Evolutionary conservation across 495 filamentous ascomycete genomes (phyloP).

Genomic region (Annulohypoxylon maeteangense): DNA sequence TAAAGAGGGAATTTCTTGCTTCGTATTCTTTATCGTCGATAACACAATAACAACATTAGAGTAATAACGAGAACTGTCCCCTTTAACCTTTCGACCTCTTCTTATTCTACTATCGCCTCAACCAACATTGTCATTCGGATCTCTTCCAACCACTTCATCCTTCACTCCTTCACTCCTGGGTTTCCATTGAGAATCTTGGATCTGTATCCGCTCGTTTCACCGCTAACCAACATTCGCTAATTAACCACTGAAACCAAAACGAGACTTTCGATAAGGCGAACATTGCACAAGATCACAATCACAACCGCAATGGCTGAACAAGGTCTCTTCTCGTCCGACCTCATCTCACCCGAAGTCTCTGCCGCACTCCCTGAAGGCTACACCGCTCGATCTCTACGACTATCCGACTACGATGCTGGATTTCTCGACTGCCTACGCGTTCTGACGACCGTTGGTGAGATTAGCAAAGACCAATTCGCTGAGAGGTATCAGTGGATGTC

Average conservation of each 20-base stretch:
- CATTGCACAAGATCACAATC: background rate
- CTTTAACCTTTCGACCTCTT: background rate
- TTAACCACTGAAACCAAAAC: slow-evolving; percentile 1
- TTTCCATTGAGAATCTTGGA: background rate
- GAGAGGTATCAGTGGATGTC: slow-evolving; percentile 87
- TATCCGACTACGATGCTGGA: slow-evolving; percentile 77
- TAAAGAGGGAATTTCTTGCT: slow-evolving; percentile 27
- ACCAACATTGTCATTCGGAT: background rate
- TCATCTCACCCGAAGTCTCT: slow-evolving; percentile 81
- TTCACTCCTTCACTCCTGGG: background rate
- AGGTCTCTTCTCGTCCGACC: slow-evolving; percentile 77
- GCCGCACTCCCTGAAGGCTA: slow-evolving; percentile 81
- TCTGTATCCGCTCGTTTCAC: slow-evolving; percentile 4
- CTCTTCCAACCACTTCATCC: background rate
- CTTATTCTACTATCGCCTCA: background rate
- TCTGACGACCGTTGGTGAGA: slow-evolving; percentile 91
- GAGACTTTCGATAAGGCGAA: background rate
- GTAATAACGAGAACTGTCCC: background rate
- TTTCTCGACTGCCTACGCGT: slow-evolving; percentile 93
- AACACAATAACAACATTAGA: slow-evolving; percentile 8
- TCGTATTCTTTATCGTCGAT: slow-evolving; percentile 38
- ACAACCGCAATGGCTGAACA: slow-evolving; percentile 54
- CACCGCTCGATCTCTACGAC: slow-evolving; percentile 80
- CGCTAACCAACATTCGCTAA: background rate
- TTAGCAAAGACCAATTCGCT: slow-evolving; percentile 77